Evolutionary conservation across 345 rosid species (phyloP), one percentile per base, ranked within the genome.

Genomic region (Lepidium didymum): DNA sequence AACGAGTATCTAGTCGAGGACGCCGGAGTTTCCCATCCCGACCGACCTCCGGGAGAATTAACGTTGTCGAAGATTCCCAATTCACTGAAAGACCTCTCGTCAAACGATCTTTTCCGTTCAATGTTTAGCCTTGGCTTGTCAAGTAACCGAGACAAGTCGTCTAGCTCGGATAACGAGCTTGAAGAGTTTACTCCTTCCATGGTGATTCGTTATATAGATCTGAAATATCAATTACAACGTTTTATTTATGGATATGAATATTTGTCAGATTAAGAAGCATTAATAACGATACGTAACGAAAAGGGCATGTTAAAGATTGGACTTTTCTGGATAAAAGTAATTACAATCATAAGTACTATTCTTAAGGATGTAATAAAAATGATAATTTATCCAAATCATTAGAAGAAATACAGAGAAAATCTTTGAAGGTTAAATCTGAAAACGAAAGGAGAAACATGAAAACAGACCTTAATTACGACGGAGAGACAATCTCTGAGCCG

Each of bases 51-150:
- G 1, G 90, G 93, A 5, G 93, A 85, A 65, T 82, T 78, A 0
- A 82, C 58, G 72, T 58, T 60, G 64, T 93, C 98, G 60, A 43
- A 75, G 7, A 59, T 52, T 10, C 78, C 78, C 55, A 93, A 85
- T 84, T 93, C 98, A 19, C 92, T 88, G 2, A 93, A 59, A 3
- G 98, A 93, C 76, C 97, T 85, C 84, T 92, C 98, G 8, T 92
- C 97, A 52, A 85, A 92, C 1, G 98, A 93, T 66, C 94, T 86
- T 80, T 93, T 77, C 74, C 98, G 83, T 79, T 93, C 97, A 3
- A 93, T 90, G 72, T 88, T 90, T 67, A 93, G 65, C 84, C 70
- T 84, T 0, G 97, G 94, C 80, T 81, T 85, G 73, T 90, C 88
- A 10, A 88, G 96, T 31, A 90, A 82, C 68, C 91, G 86, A 8